phyloP scores from a whole-genome alignment of 2,329 filamentous ascomycete species.

The Thelonectria discophora region DNA sequence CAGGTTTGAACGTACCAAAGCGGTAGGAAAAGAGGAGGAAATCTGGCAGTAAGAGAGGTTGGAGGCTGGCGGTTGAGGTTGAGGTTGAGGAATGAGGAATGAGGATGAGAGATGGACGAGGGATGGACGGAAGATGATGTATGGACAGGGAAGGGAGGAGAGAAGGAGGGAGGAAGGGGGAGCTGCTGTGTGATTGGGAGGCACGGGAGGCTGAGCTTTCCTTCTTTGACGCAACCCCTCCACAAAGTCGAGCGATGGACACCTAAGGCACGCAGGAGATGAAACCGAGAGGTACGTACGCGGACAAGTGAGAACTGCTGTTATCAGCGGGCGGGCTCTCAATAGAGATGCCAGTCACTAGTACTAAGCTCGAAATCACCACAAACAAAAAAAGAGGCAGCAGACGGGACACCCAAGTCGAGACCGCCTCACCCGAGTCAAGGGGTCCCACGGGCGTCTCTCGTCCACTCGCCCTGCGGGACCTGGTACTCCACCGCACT shows the following conservation, averaged over 20 bases:
- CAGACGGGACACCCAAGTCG: neutral
- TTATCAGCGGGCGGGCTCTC: neutral
- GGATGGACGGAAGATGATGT: neutral
- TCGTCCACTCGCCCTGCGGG: slow-evolving; percentile 11
- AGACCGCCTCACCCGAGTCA: slow-evolving; percentile 8
- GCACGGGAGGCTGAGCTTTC: slow-evolving; percentile 2
- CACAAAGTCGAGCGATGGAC: neutral
- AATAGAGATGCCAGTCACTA: neutral
- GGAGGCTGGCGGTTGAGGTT: neutral
- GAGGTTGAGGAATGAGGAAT: neutral
- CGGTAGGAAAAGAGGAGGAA: neutral
- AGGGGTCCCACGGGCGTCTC: neutral
- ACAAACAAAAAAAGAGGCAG: too few species aligned
- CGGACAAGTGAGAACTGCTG: neutral
- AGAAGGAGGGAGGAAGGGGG: slow-evolving; percentile 14
- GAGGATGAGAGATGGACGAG: slow-evolving; percentile 1
- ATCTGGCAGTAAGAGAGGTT: slow-evolving; percentile 6
- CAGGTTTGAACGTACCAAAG: slow-evolving; percentile 19
- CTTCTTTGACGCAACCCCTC: neutral
- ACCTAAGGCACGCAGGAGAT: slow-evolving; percentile 12
- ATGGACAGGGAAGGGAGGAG: neutral
- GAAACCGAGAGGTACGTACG: neutral
- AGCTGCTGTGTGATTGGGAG: neutral
- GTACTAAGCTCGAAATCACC: too few species aligned
- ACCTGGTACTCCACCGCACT: slow-evolving; percentile 8